phyloP scores from a whole-genome alignment of 345 rosid species.

The Salix viminalis region DNA sequence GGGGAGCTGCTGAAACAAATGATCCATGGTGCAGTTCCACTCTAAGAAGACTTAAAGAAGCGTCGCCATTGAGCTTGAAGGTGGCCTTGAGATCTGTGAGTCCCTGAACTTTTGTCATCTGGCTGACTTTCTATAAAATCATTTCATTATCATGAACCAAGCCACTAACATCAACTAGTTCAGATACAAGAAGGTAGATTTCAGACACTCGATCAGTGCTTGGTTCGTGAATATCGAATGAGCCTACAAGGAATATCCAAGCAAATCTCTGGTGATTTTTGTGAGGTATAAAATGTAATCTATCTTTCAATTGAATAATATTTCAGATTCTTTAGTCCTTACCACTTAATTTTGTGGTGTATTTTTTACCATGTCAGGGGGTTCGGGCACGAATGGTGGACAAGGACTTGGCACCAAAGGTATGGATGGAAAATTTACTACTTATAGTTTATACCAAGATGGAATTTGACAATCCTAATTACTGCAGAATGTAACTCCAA shows the following conservation, averaged over 20 bases:
- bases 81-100: slow-evolving; percentile 89
- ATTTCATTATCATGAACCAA: neutral
- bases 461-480: neutral
- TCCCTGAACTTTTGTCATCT: slow-evolving; percentile 9
- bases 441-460: no score
- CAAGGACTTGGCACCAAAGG: slow-evolving; percentile 76
- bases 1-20: slow-evolving; percentile 48
- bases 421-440: slow-evolving; percentile 11
- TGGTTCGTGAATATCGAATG: slow-evolving; percentile 79
- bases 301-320: neutral
- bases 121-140: neutral
- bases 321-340: neutral
- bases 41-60: slow-evolving; percentile 59
- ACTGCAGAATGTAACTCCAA: neutral
- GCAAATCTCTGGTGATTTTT: slow-evolving; percentile 51
- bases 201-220: slow-evolving; percentile 77
- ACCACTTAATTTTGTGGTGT: neutral
- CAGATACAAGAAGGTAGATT: slow-evolving; percentile 80
- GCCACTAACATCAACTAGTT: slow-evolving; percentile 12
- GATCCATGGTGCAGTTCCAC: slow-evolving; percentile 68
- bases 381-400: slow-evolving; percentile 82
- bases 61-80: slow-evolving; percentile 88
- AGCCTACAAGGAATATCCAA: slow-evolving; percentile 61
- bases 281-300: slow-evolving; percentile 52
- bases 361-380: slow-evolving; percentile 41